Conservation (phyloP, 495 filamentous ascomycete genomes). For the Lepraria neglecta region DNA sequence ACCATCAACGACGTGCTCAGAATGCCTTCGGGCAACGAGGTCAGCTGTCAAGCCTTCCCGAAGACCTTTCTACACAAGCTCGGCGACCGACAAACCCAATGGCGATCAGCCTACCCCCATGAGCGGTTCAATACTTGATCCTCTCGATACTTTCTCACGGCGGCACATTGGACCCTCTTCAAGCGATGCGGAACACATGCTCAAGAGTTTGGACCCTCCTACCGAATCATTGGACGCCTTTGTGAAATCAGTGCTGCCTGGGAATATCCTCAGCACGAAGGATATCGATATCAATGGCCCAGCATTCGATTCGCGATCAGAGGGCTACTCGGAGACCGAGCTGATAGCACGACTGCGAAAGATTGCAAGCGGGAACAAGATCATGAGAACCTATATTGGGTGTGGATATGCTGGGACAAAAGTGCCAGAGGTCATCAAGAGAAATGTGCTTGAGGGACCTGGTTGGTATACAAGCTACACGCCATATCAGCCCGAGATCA, state of each 20-base stretch:
- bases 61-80: slow-evolving; percentile 22
- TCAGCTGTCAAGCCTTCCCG: neutral
- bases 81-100: slow-evolving; percentile 15
- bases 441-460: slow-evolving; percentile 89
- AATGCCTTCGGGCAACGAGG: slow-evolving; percentile 12
- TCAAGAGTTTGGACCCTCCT: slow-evolving; percentile 71
- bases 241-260: slow-evolving; percentile 77
- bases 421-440: slow-evolving; percentile 85
- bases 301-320: slow-evolving; percentile 39
- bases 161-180: slow-evolving; percentile 93
- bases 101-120: neutral
- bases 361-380: slow-evolving; percentile 60
- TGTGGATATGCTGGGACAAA: slow-evolving; percentile 82
- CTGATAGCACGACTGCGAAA: slow-evolving; percentile 56
- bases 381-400: slow-evolving; percentile 67
- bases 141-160: slow-evolving; percentile 64
- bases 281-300: slow-evolving; percentile 45
- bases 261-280: slow-evolving; percentile 69
- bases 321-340: slow-evolving; percentile 60
- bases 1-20: slow-evolving; percentile 13
- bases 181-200: slow-evolving; percentile 67
- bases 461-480: slow-evolving; percentile 99
- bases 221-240: slow-evolving; percentile 74
- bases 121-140: slow-evolving; percentile 29
- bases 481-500: slow-evolving; percentile 97